A percentile compares a stretch with the other conserved stretches of the same genome.
These are phyloP conservation scores for Neoconidiobolus thromboides DNA, from an alignment of 371 early-diverging fungal species.

Conservation along the genomic window DNA sequence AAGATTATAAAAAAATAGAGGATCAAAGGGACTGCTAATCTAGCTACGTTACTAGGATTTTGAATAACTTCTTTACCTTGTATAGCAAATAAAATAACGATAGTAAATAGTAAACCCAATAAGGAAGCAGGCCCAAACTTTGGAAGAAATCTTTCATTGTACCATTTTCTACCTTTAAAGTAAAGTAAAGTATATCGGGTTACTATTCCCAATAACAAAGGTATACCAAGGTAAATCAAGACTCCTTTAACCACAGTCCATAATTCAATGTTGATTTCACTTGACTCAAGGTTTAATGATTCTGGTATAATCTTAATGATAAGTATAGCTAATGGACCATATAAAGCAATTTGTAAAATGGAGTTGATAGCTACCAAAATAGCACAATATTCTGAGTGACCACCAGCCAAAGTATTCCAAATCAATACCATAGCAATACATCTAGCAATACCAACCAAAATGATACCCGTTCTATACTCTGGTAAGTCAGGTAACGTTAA, in stretches of 20 bases:
- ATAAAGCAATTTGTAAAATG: slow-evolving; percentile 42
- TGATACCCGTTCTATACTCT: slow-evolving; percentile 45
- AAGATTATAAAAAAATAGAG: slow-evolving; percentile 42
- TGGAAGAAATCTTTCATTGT: neutral
- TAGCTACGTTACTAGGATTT: slow-evolving; percentile 37
- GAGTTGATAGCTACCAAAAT: slow-evolving; percentile 48
- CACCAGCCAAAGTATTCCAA: slow-evolving; percentile 48
- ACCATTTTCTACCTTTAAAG: slow-evolving; percentile 26
- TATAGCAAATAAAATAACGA: slow-evolving; percentile 52
- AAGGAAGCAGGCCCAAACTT: neutral
- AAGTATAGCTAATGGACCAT: slow-evolving; percentile 34
- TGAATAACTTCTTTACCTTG: slow-evolving; percentile 45
- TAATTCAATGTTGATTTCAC: slow-evolving; percentile 19
- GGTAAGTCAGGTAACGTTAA: slow-evolving; percentile 44
- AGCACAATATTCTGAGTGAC: slow-evolving; percentile 43
- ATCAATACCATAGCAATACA: slow-evolving; percentile 73
- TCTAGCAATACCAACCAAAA: slow-evolving; percentile 37
- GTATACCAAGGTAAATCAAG: slow-evolving; percentile 48
- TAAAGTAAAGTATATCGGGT: slow-evolving; percentile 28
- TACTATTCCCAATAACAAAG: slow-evolving; percentile 31
- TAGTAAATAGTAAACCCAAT: slow-evolving; percentile 33
- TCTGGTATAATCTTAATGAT: slow-evolving; percentile 26
- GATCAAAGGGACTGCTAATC: slow-evolving; percentile 45
- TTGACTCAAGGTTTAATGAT: slow-evolving; percentile 7
- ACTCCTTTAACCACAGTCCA: slow-evolving; percentile 37